Conservation (phyloP, 208 protist genomes). For the Leishmania arabica region DNA sequence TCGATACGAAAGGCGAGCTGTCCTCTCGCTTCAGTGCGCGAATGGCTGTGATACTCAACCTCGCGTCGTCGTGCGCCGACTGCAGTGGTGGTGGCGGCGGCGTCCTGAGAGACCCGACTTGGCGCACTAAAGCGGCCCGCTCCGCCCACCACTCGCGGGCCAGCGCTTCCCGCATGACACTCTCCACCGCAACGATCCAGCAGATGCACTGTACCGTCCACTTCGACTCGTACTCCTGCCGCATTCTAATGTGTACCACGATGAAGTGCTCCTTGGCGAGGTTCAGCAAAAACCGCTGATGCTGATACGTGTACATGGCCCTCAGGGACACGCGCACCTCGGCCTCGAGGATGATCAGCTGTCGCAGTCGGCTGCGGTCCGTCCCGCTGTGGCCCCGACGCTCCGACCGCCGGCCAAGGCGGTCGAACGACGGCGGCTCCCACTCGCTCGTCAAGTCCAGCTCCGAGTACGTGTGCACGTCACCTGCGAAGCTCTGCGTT, state of each 20-base stretch:
- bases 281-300: constrained; percentile 23
- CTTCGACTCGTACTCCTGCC: constrained; percentile 39
- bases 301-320: constrained; percentile 19
- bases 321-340: constrained; percentile 40
- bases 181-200: constrained; percentile 17
- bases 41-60: background rate
- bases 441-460: constrained; percentile 50
- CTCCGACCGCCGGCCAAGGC: constrained; percentile 2
- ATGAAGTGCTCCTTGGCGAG: constrained; percentile 39
- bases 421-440: constrained; percentile 46
- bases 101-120: background rate
- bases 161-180: constrained; percentile 16
- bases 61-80: background rate
- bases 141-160: constrained; percentile 18
- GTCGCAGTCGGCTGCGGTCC: constrained; percentile 36
- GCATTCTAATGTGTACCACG: constrained; percentile 39
- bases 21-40: constrained; percentile 18
- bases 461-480: constrained; percentile 45
- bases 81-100: background rate
- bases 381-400: background rate
- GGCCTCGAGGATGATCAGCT: constrained; percentile 40
- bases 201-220: constrained; percentile 24
- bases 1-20: constrained; percentile 15
- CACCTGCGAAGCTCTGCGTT: constrained; percentile 40
- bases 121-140: constrained; percentile 9